Evolutionary conservation across 169 alveolate species (phyloP), one percentile per base, ranked within the genome.

Genomic region (Babesia ovis): DNA sequence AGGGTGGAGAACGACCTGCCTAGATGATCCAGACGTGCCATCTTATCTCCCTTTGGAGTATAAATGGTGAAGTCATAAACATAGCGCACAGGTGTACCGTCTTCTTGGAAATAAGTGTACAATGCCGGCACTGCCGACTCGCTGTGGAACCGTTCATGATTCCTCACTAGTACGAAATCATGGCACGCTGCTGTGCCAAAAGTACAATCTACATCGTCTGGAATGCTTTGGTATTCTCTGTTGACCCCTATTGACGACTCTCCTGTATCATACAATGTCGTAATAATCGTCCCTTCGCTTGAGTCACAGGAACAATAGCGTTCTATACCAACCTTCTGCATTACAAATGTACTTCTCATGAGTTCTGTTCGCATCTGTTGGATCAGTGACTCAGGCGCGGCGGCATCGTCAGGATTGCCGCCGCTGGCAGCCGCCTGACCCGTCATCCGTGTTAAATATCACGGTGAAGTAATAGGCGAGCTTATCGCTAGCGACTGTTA

Each of bases 11-110:
- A 45, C 39, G 23, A 42, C 14, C 69, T 34, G 12, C 83, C 83
- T 42, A 68, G 53, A 45, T 68, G 83, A 12, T 69, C 83, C 67
- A 79, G 53, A 27, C 75, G 82, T 43, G 53, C 71, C 59, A 79
- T 56, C 31, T 53, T 37, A 37, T 79, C 86, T 23, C 86, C 75
- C 14, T 27, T 31, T 11, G 75, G 76, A 22, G 74, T 59, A 12
- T 45, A 46, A 27, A 79, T 9, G 8, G 56, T 43, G 31, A 79
- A 79, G 35, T 79, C 86, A 22, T 54, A 23, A 29, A 79, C 77
- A 55, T 79, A 79, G 8, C 86, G 41, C 27, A 58, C 42, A 43
- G 72, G 60, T 12, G 83, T 67, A 22, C 86, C 86, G 62, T 69
- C 82, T 22, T 66, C 82, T 46, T 58, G 83, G 75, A 68, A 79